A percentile compares a stretch with the other conserved stretches of the same genome.
Evolutionary conservation across 768 basidiomycete species (phyloP).

Genomic region (Phlegmacium glaucopus): DNA sequence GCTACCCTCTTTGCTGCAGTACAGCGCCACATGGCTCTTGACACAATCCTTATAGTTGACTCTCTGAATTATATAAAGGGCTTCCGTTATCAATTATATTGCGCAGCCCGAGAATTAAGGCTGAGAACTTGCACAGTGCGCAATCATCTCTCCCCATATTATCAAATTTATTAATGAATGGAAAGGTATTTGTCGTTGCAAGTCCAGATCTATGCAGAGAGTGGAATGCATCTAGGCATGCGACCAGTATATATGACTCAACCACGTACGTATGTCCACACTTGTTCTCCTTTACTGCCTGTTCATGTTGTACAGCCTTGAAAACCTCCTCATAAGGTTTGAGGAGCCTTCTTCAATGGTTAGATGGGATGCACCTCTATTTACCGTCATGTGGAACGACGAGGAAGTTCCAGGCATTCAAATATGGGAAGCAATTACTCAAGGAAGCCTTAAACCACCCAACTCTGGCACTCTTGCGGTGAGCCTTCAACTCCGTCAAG

Average conservation of each 20-base stretch:
- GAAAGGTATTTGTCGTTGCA: slow-evolving; percentile 72
- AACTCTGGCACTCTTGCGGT: slow-evolving; percentile 77
- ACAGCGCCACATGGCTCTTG: slow-evolving; percentile 65
- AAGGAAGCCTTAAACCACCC: slow-evolving; percentile 79
- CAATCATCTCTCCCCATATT: slow-evolving; percentile 1
- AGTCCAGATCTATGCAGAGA: slow-evolving; percentile 71
- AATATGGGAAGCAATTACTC: slow-evolving; percentile 81
- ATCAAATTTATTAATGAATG: background rate
- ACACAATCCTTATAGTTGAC: slow-evolving; percentile 86
- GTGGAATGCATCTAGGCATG: slow-evolving; percentile 62
- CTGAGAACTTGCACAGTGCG: slow-evolving; percentile 85
- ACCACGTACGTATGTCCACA: slow-evolving; percentile 71
- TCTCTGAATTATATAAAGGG: slow-evolving; percentile 98
- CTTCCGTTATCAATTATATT: slow-evolving; percentile 97
- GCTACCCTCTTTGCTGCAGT: slow-evolving; percentile 80
- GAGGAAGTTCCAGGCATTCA: slow-evolving; percentile 57
- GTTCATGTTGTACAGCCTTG: slow-evolving; percentile 48
- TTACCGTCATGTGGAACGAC: slow-evolving; percentile 79
- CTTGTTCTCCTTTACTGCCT: slow-evolving; percentile 5
- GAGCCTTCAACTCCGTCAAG: slow-evolving; percentile 15
- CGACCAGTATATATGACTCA: slow-evolving; percentile 49
- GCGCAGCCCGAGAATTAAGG: slow-evolving; percentile 86
- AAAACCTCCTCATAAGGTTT: slow-evolving; percentile 82
- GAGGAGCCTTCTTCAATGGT: slow-evolving; percentile 98
- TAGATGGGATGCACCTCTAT: slow-evolving; percentile 97